Percentiles rank a stretch among this genome's conserved stretches.
Conservation (phyloP, 306 rosid genomes). For the Vicia faba region DNA sequence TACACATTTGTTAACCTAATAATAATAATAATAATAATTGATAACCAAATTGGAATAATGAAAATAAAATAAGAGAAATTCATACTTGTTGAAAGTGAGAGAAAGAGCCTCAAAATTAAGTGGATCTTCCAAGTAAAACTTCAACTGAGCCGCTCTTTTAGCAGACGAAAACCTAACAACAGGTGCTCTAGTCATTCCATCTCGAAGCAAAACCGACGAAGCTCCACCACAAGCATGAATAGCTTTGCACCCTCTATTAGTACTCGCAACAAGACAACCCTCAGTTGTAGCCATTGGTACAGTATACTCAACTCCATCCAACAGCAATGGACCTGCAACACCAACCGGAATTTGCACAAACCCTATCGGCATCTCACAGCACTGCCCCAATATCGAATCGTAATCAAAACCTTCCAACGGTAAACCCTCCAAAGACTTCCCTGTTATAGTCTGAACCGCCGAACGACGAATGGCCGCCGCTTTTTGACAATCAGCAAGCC, state of each 20-base stretch:
- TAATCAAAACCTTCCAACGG: constrained; percentile 76
- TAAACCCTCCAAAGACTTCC: constrained; percentile 61
- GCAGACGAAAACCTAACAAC: constrained; percentile 75
- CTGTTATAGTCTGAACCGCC: constrained; percentile 63
- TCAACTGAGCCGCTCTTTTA: constrained; percentile 72
- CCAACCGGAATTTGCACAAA: constrained; percentile 89
- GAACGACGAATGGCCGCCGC: constrained; percentile 78
- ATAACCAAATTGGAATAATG: neutral
- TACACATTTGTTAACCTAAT: neutral
- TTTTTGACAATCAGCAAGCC: constrained; percentile 55
- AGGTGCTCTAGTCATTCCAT: constrained; percentile 92
- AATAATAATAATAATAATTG: neutral
- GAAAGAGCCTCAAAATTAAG: constrained; percentile 60
- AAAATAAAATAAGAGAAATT: neutral
- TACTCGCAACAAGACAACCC: constrained; percentile 87
- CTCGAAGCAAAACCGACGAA: constrained; percentile 54
- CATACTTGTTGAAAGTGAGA: constrained; percentile 66
- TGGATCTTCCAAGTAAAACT: constrained; percentile 74
- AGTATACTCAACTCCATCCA: constrained; percentile 65
- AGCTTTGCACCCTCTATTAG: constrained; percentile 89
- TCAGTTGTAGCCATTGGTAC: constrained; percentile 94
- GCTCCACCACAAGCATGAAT: constrained; percentile 78
- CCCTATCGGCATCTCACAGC: constrained; percentile 98
- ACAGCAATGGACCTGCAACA: constrained; percentile 78
- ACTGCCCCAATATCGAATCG: constrained; percentile 81